A percentile compares a stretch with the other conserved stretches of the same genome.
phyloP scores from a whole-genome alignment of 1,284 basidiomycete species.

The Apiotrichum porosum region DNA sequence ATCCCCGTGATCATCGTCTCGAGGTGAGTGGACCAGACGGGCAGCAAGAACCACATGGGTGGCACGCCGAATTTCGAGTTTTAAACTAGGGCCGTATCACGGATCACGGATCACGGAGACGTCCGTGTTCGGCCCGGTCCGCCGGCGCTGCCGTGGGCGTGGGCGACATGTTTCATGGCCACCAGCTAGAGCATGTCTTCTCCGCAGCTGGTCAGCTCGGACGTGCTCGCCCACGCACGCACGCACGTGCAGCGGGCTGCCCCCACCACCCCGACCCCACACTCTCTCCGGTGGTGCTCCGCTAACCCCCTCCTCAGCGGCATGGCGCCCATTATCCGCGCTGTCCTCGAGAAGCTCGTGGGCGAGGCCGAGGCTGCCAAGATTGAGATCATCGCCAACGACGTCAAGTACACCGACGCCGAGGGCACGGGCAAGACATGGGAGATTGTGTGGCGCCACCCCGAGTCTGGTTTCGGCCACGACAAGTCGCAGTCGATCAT shows the following conservation, averaged over 20 bases:
- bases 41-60: too few relatives aligned
- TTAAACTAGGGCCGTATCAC: too few relatives aligned
- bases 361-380: conserved; percentile 65
- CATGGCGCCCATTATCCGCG: conserved; percentile 86
- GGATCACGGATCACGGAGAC: too few relatives aligned
- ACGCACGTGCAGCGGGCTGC: too few relatives aligned
- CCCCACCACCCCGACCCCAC: not conserved
- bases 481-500: conserved; percentile 89
- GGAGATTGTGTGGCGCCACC: conserved; percentile 83
- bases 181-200: too few relatives aligned
- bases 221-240: too few relatives aligned
- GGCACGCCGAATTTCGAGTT: too few relatives aligned
- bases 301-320: conserved; percentile 55
- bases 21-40: conserved; percentile 54
- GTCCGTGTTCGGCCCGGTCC: too few relatives aligned
- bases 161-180: too few relatives aligned
- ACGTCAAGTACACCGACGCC: conserved; percentile 57
- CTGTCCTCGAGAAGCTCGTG: conserved; percentile 69
- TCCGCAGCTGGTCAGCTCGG: too few relatives aligned
- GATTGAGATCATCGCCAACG: conserved; percentile 87
- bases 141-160: too few relatives aligned
- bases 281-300: not conserved
- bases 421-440: conserved; percentile 63
- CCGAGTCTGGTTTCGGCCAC: conserved; percentile 79
- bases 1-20: conserved; percentile 89